Evolutionary conservation across 805 yeast species (phyloP).

Genomic region (Nakazawaea ambrosiae): DNA sequence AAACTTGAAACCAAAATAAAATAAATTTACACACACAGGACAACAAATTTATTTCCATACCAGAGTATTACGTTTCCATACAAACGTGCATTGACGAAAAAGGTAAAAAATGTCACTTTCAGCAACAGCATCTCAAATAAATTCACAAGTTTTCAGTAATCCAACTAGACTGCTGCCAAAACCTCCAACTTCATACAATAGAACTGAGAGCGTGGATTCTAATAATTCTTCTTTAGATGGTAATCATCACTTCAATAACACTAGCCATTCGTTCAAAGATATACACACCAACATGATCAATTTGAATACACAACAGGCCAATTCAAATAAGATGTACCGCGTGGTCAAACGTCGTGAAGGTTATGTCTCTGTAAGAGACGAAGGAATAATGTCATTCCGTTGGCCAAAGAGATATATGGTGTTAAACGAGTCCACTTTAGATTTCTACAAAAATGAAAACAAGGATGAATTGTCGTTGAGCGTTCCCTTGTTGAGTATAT

Average conservation of each 20-base stretch:
- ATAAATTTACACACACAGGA: too few species aligned
- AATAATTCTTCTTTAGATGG: constrained; percentile 17
- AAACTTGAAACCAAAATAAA: too few species aligned
- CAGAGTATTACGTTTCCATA: too few species aligned
- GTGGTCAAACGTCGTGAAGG: constrained; percentile 46
- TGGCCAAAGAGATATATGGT: constrained; percentile 90
- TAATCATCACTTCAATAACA: constrained; percentile 1
- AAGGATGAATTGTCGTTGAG: constrained; percentile 40
- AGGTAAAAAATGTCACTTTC: constrained; percentile 33
- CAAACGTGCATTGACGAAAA: too few species aligned
- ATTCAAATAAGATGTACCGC: constrained; percentile 20
- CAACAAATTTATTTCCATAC: too few species aligned
- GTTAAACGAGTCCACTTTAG: constrained; percentile 65
- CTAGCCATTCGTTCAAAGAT: constrained; percentile 7
- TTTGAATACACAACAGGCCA: background rate
- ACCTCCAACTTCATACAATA: constrained; percentile 19
- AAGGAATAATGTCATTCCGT: constrained; percentile 79
- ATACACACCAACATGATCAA: constrained; percentile 12
- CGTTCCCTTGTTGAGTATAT: constrained; percentile 51
- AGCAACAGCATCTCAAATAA: constrained; percentile 35
- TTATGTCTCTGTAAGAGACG: constrained; percentile 91
- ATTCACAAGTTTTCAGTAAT: constrained; percentile 42
- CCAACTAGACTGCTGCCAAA: constrained; percentile 52
- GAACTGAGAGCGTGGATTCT: constrained; percentile 25
- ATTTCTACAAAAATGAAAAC: constrained; percentile 65